Evolutionary conservation across 306 rosid genomes (phyloP).

Genomic region (Medicago ruthenica): DNA sequence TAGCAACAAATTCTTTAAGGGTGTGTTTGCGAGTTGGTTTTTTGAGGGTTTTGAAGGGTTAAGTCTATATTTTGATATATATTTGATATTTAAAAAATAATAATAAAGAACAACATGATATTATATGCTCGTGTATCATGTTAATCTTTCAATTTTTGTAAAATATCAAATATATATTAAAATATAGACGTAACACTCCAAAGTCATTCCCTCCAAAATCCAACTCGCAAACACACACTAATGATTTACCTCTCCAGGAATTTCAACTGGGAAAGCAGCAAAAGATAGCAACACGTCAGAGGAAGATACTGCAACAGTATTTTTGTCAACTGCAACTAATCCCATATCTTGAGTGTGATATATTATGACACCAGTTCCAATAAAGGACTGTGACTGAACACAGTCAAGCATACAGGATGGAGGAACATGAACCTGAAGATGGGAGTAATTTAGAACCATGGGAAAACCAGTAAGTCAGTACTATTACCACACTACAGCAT

Average conservation of each 20-base stretch:
- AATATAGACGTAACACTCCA: too few relatives aligned
- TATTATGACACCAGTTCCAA: slow-evolving; percentile 89
- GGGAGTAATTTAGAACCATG: slow-evolving; percentile 28
- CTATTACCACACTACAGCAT: slow-evolving; percentile 14
- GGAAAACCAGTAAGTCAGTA: slow-evolving; percentile 25
- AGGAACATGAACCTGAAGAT: slow-evolving; percentile 84
- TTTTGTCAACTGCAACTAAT: slow-evolving; percentile 86
- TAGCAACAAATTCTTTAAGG: slow-evolving; percentile 11
- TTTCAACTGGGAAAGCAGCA: slow-evolving; percentile 93
- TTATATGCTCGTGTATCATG: too few relatives aligned
- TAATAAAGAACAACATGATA: too few relatives aligned
- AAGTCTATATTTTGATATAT: too few relatives aligned
- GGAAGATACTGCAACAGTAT: slow-evolving; percentile 83
- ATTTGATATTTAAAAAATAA: too few relatives aligned
- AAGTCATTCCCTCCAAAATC: too few relatives aligned
- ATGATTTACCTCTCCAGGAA: slow-evolving; percentile 90
- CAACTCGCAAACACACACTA: background rate
- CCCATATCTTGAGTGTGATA: slow-evolving; percentile 85
- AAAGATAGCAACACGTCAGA: slow-evolving; percentile 90
- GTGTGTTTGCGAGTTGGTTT: too few relatives aligned
- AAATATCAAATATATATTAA: too few relatives aligned
- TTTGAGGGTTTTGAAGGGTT: too few relatives aligned
- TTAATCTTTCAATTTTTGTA: too few relatives aligned
- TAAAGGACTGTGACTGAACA: slow-evolving; percentile 83
- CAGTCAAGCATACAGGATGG: slow-evolving; percentile 95